These are phyloP conservation scores for Triangularia setosa DNA, from an alignment of 2,329 filamentous ascomycete genomes.

Conservation along the genomic window DNA sequence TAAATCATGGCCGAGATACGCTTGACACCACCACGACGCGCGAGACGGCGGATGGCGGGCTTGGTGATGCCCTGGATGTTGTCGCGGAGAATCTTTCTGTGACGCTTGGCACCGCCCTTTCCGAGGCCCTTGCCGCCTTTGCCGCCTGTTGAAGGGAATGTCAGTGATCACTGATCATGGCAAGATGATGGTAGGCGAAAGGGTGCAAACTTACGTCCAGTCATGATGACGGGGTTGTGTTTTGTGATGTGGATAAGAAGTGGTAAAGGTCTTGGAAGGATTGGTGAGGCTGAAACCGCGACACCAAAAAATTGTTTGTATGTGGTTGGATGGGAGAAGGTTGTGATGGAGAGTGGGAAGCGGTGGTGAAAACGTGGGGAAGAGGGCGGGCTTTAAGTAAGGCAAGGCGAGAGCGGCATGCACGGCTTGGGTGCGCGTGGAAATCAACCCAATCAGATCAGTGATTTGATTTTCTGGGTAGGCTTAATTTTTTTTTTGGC, in stretches of 20 bases:
- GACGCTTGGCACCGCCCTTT: constrained; percentile 97
- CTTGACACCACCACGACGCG: constrained; percentile 99
- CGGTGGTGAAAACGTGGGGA: constrained; percentile 26
- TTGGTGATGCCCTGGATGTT: constrained; percentile 99
- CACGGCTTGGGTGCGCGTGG: constrained; percentile 7
- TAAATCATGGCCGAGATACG: constrained; percentile 96
- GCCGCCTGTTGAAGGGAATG: constrained; percentile 57
- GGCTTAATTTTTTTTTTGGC: constrained; percentile 14
- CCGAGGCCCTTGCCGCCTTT: constrained; percentile 98
- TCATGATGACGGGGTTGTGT: constrained; percentile 51
- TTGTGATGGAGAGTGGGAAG: constrained; percentile 7
- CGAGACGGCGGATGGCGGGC: constrained; percentile 97
- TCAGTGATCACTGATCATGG: constrained; percentile 28
- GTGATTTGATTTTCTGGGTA: constrained; percentile 11
- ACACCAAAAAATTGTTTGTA: neutral
- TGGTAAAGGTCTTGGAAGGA: constrained; percentile 31
- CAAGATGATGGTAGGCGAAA: neutral
- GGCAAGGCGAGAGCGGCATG: constrained; percentile 19
- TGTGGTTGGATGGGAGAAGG: constrained; percentile 2
- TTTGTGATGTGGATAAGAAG: constrained; percentile 23
- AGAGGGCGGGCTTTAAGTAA: constrained; percentile 27
- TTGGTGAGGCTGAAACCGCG: constrained; percentile 24
- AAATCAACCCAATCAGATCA: constrained; percentile 26
- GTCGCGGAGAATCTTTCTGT: constrained; percentile 98
- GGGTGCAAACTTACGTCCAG: constrained; percentile 54